phyloP scores from a whole-genome alignment of 2,329 filamentous ascomycete genomes.

The Tolypocladium capitatum region DNA sequence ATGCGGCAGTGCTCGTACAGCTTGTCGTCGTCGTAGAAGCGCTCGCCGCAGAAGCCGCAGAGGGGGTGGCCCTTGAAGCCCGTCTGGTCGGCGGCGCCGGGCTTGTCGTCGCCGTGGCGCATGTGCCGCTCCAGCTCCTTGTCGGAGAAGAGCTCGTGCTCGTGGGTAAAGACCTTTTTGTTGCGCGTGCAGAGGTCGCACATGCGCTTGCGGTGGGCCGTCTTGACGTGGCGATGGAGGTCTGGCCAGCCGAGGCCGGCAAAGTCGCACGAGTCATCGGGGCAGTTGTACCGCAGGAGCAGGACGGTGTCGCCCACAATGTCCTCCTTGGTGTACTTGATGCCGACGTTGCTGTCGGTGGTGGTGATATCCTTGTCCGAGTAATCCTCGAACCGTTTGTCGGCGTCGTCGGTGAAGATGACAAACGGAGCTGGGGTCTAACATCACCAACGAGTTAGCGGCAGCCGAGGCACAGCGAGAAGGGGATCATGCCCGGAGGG shows the following conservation, averaged over 20 bases:
- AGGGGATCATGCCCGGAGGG: too few species aligned
- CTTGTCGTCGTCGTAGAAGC: slow-evolving; percentile 95
- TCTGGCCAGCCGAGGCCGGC: slow-evolving; percentile 57
- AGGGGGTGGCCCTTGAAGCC: slow-evolving; percentile 94
- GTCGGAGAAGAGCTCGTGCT: slow-evolving; percentile 81
- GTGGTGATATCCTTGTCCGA: slow-evolving; percentile 57
- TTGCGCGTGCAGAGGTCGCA: slow-evolving; percentile 82
- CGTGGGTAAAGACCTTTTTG: slow-evolving; percentile 97
- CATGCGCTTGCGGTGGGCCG: slow-evolving; percentile 73
- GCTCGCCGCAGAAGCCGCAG: slow-evolving; percentile 79
- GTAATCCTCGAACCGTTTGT: slow-evolving; percentile 81
- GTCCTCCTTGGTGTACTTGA: slow-evolving; percentile 76
- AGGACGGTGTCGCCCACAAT: slow-evolving; percentile 86
- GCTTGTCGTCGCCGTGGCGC: slow-evolving; percentile 78
- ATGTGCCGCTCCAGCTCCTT: slow-evolving; percentile 78
- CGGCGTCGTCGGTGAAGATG: slow-evolving; percentile 77
- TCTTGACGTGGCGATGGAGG: slow-evolving; percentile 63
- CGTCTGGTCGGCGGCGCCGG: slow-evolving; percentile 80
- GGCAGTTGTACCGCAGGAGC: slow-evolving; percentile 87
- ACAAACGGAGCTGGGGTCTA: slow-evolving; percentile 64
- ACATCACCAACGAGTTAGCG: slow-evolving; percentile 8
- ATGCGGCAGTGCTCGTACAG: slow-evolving; percentile 86
- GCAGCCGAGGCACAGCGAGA: not conserved
- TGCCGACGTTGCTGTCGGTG: slow-evolving; percentile 74
- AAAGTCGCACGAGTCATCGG: slow-evolving; percentile 65